phyloP scores from a whole-genome alignment of 495 filamentous ascomycete species.

The Pyrenopolyporus hunteri region DNA sequence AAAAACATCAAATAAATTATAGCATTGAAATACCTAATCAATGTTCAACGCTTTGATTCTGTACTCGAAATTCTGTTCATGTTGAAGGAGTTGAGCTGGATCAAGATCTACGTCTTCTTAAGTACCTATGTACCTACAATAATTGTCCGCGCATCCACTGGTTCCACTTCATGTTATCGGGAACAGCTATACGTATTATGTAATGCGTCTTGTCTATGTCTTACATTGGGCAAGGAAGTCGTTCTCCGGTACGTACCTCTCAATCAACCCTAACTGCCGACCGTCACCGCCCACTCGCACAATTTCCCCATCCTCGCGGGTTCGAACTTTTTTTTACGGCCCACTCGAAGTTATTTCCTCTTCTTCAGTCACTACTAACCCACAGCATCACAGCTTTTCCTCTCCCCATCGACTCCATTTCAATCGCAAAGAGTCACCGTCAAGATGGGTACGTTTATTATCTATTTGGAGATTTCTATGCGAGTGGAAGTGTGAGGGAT shows the following conservation, averaged over 20 bases:
- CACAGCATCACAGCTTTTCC: conserved; percentile 46
- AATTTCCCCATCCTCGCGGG: conserved; percentile 30
- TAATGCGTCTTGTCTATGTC: too few species aligned
- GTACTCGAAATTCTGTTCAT: too few species aligned
- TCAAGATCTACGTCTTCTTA: too few species aligned
- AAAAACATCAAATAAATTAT: background rate
- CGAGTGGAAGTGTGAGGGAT: conserved; percentile 48
- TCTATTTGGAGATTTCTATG: conserved; percentile 49
- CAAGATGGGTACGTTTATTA: conserved; percentile 58
- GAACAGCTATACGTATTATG: too few species aligned
- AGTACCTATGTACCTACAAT: background rate
- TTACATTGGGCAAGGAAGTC: too few species aligned
- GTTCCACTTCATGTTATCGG: too few species aligned
- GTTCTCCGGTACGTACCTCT: conserved; percentile 5
- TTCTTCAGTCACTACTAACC: conserved; percentile 38
- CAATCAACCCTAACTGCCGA: conserved; percentile 44
- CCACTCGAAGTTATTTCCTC: conserved; percentile 28
- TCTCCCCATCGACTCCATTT: conserved; percentile 48
- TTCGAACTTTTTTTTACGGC: conserved; percentile 37
- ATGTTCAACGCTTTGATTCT: too few species aligned
- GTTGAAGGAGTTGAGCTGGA: too few species aligned
- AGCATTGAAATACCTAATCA: background rate
- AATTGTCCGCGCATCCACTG: too few species aligned
- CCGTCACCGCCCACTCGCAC: conserved; percentile 50
- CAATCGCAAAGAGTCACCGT: conserved; percentile 48